Base-by-base conservation (phyloP, 140 eudicot species). In the Oenanthe javanica region DNA sequence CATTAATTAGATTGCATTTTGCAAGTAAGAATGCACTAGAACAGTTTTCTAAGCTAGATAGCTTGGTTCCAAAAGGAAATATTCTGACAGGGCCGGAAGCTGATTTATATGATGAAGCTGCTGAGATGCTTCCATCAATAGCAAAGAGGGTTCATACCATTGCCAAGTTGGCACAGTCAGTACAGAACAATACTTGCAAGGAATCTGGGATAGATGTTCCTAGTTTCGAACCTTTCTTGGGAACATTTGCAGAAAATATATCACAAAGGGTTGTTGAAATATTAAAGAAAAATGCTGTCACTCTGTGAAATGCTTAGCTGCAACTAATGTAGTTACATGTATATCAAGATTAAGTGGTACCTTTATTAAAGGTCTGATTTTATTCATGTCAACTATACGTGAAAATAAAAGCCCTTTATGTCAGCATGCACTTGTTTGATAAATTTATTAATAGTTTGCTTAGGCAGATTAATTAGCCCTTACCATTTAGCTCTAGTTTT, bases 1-100 rank as follows among this genome's bases (percentile, higher is more conserved):
- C 91, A 50, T 76, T 92, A 77, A 72, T 76, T 42, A 81, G 74
- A 45, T 78, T 92, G 86, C 93, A 88, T 1, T 77, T 86, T 64
- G 86, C 91, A 85, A 88, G 88, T 71, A 88, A 88, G 84, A 84
- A 76, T 48, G 85, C 89, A 23, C 84, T 92, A 18, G 80, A 85
- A 82, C 43, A 70, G 16, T 87, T 88, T 81, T 82, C 86, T 50
- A 84, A 83, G 66, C 72, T 89, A 66, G 82, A 70, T 61, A 82
- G 38, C 55, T 52, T 79, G 77, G 77, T 36, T 48, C 42, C 82
- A 5, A 77, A 86, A 76, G 84, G 55, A 25, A 82, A 77, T 76
- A 69, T 48, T 66, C 52, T 76, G 27, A 74, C 80, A 73, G 88
- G 80, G 40, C 75, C 77, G 10, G 87, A 85, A 81, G 81, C 82